phyloP scores from a whole-genome alignment of 2,329 filamentous ascomycete species.

The Zymoseptoria tritici region DNA sequence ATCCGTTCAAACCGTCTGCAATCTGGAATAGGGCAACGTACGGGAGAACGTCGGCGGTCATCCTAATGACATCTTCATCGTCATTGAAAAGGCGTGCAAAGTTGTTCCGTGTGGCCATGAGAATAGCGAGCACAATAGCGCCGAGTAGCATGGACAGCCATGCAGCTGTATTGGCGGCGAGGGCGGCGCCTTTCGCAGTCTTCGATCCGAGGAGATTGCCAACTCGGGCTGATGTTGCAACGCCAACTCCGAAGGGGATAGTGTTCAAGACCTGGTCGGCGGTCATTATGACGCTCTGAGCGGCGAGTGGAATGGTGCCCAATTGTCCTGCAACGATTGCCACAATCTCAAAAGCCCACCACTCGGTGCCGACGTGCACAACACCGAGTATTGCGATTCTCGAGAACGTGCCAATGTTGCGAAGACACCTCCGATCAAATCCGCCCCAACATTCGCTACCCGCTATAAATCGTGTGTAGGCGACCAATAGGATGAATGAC shows the following conservation, averaged over 20 bases:
- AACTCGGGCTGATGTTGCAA: slow-evolving; percentile 68
- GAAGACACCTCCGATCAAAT: slow-evolving; percentile 55
- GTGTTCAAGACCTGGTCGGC: slow-evolving; percentile 73
- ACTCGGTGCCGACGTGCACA: slow-evolving; percentile 77
- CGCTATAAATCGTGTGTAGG: slow-evolving; percentile 62
- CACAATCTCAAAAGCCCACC: slow-evolving; percentile 93
- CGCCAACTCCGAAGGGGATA: slow-evolving; percentile 78
- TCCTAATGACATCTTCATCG: slow-evolving; percentile 60
- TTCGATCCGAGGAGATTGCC: slow-evolving; percentile 72
- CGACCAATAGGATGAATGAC: slow-evolving; percentile 67
- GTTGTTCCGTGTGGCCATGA: slow-evolving; percentile 64
- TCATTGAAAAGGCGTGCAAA: slow-evolving; percentile 79
- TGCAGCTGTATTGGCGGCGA: slow-evolving; percentile 69
- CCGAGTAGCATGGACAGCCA: slow-evolving; percentile 65
- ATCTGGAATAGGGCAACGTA: slow-evolving; percentile 87
- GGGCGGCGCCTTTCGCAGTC: slow-evolving; percentile 56
- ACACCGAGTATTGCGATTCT: slow-evolving; percentile 68
- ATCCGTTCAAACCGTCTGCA: slow-evolving; percentile 78
- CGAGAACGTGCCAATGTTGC: slow-evolving; percentile 63
- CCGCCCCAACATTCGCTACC: slow-evolving; percentile 75
- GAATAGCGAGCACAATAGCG: slow-evolving; percentile 54
- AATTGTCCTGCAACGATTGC: slow-evolving; percentile 73
- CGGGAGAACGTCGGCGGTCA: slow-evolving; percentile 73
- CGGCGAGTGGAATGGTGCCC: slow-evolving; percentile 69
- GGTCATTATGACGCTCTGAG: slow-evolving; percentile 86